These are phyloP conservation scores for Aciculosporium take DNA, from an alignment of 2,329 filamentous ascomycete genomes.

Conservation along the genomic window DNA sequence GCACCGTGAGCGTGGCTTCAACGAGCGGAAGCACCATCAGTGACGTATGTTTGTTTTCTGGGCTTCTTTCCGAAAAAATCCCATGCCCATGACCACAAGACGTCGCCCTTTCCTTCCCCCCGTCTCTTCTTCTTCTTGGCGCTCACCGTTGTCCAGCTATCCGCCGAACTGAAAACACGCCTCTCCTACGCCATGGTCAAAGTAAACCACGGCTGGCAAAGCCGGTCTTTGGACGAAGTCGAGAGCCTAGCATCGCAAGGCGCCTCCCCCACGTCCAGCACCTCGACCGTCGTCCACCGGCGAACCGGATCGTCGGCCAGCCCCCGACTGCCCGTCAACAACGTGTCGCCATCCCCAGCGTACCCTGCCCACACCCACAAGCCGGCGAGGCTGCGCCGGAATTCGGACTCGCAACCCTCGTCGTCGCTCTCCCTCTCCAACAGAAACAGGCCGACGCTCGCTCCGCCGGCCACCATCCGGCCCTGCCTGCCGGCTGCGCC, in stretches of 20 bases:
- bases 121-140: too few species aligned
- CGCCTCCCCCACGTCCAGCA: slow-evolving; percentile 46
- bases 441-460: slow-evolving; percentile 28
- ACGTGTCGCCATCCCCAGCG: slow-evolving; percentile 19
- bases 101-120: too few species aligned
- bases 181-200: slow-evolving; percentile 91
- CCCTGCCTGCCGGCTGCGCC: slow-evolving; percentile 25
- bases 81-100: too few species aligned
- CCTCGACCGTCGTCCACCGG: slow-evolving; percentile 38
- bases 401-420: slow-evolving; percentile 26
- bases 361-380: slow-evolving; percentile 9
- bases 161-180: slow-evolving; percentile 65
- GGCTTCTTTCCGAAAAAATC: background rate
- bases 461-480: slow-evolving; percentile 40
- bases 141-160: too few species aligned
- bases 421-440: slow-evolving; percentile 17
- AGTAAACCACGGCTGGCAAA: slow-evolving; percentile 79
- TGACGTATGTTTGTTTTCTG: slow-evolving; percentile 42
- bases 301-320: slow-evolving; percentile 39
- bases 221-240: slow-evolving; percentile 61
- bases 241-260: slow-evolving; percentile 59
- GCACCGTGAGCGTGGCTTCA: slow-evolving; percentile 46
- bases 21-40: slow-evolving; percentile 56
- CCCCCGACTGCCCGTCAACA: slow-evolving; percentile 28
- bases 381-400: slow-evolving; percentile 11